Evolutionary conservation across 2,329 filamentous ascomycete species (phyloP).

Genomic region (Neofusicoccum sp.): DNA sequence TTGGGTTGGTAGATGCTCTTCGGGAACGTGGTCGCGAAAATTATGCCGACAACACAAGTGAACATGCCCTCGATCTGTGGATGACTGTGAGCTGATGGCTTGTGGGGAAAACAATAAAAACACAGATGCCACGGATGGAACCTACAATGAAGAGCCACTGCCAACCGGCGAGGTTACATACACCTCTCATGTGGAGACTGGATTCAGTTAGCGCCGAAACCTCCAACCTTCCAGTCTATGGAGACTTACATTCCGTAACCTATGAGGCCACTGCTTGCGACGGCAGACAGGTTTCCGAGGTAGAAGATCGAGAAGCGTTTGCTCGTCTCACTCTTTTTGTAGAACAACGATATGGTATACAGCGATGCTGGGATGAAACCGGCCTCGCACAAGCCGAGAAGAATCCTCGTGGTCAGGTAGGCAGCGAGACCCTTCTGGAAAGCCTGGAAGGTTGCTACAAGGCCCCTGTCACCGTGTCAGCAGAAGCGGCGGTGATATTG

Average conservation of each 20-base stretch:
- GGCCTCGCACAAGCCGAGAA: conserved; percentile 54
- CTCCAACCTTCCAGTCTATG: neutral
- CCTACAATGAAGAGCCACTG: conserved; percentile 52
- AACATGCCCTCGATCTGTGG: conserved; percentile 50
- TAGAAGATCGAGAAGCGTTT: conserved; percentile 56
- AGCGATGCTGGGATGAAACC: conserved; percentile 56
- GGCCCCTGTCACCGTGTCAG: conserved; percentile 31
- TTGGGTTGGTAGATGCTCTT: conserved; percentile 47
- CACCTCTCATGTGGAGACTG: conserved; percentile 52
- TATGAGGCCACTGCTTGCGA: conserved; percentile 42
- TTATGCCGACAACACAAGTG: conserved; percentile 46
- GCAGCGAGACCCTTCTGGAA: conserved; percentile 49
- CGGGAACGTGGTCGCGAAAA: conserved; percentile 46
- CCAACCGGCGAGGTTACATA: conserved; percentile 52
- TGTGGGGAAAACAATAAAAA: neutral
- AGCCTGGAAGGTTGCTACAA: conserved; percentile 55
- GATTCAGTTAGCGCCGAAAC: conserved; percentile 22
- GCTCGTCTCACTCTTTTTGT: conserved; percentile 52
- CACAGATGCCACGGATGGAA: neutral
- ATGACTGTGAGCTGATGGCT: too few species aligned
- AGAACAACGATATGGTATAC: conserved; percentile 56
- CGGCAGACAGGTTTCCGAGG: conserved; percentile 55
- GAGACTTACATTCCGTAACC: conserved; percentile 34
- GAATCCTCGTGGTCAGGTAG: conserved; percentile 51
- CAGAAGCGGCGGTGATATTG: neutral